Evolutionary conservation across 2,329 filamentous ascomycete species (phyloP).

Genomic region (Sclerotinia minor): DNA sequence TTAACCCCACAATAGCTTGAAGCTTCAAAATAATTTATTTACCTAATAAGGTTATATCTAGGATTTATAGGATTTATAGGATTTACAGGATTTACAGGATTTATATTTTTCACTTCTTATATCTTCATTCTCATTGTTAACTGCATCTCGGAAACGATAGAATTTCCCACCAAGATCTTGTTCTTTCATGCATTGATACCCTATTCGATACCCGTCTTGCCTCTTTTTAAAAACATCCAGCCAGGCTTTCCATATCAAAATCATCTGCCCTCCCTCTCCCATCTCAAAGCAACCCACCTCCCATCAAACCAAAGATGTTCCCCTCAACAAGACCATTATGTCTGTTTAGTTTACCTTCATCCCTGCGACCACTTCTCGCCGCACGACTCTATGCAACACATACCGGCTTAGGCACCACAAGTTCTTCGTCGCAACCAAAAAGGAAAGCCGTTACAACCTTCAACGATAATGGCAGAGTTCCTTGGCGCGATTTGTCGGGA

Average conservation of each 20-base stretch:
- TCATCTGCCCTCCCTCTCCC: neutral
- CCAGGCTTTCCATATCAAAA: neutral
- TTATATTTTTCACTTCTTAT: neutral
- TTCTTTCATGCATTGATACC: neutral
- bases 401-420: conserved; percentile 46
- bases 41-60: too few species aligned
- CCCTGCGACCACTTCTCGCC: conserved; percentile 45
- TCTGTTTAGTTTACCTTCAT: conserved; percentile 44
- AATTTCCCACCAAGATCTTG: neutral
- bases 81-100: too few species aligned
- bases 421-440: conserved; percentile 46
- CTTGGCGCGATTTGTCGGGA: conserved; percentile 74
- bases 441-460: conserved; percentile 76
- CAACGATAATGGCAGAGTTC: conserved; percentile 80
- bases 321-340: conserved; percentile 12
- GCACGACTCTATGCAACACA: conserved; percentile 60
- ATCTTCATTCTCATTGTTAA: neutral
- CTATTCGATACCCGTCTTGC: neutral
- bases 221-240: neutral
- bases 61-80: neutral
- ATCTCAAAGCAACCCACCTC: neutral
- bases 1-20: conserved; percentile 20
- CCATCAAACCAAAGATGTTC: conserved; percentile 24
- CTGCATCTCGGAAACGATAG: neutral
- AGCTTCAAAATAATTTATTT: conserved; percentile 15